These are phyloP conservation scores for Paraphysoderma sedebokerense DNA, from an alignment of 371 early-diverging fungal species.

Conservation along the genomic window DNA sequence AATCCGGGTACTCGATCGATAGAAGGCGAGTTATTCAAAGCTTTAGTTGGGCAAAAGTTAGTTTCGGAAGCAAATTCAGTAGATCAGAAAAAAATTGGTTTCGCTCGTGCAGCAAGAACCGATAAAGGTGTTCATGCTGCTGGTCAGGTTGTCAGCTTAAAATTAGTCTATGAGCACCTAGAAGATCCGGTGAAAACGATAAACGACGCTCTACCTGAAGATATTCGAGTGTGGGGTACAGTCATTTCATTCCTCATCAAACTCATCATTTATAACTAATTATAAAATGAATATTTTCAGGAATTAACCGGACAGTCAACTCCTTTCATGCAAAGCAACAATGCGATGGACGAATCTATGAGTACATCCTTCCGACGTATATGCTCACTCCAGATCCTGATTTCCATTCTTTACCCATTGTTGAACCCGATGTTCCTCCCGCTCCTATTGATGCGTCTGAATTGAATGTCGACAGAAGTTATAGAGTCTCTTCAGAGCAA, in stretches of 20 bases:
- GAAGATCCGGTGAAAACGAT: constrained; percentile 52
- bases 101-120: constrained; percentile 83
- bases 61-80: constrained; percentile 55
- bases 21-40: constrained; percentile 62
- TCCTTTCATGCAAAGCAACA: constrained; percentile 81
- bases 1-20: constrained; percentile 56
- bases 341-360: constrained; percentile 90
- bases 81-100: constrained; percentile 55
- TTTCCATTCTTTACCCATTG: neutral
- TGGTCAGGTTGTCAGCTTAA: constrained; percentile 82
- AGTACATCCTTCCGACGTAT: constrained; percentile 93
- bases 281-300: neutral
- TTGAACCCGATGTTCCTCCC: constrained; percentile 1
- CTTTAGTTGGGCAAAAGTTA: constrained; percentile 49
- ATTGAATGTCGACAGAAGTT: constrained; percentile 14
- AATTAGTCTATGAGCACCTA: constrained; percentile 32
- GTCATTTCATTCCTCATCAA: neutral
- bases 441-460: neutral
- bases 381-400: constrained; percentile 29
- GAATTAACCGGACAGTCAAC: constrained; percentile 46
- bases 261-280: neutral
- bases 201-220: constrained; percentile 53
- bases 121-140: constrained; percentile 99
- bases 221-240: constrained; percentile 72
- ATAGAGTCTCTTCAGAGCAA: constrained; percentile 37